Conservation (phyloP, 192 early-diverging fungal species). For the Coemansia sp. region DNA sequence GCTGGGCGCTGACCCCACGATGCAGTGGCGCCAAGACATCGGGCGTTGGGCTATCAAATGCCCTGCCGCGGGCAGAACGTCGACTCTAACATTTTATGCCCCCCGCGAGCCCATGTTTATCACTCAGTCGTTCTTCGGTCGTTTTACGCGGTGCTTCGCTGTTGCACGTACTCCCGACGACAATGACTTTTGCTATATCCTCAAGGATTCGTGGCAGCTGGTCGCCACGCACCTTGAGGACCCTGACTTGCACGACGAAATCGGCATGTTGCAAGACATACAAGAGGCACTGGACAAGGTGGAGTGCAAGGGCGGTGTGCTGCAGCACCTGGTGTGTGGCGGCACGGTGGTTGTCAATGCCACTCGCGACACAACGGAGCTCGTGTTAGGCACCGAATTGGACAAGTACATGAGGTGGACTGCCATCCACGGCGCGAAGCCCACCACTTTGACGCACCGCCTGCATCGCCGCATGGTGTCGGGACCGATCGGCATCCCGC, state of each 20-base stretch:
- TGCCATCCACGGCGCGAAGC: too few species aligned
- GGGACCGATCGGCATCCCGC: constrained; percentile 29
- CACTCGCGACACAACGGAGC: constrained; percentile 13
- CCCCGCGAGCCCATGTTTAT: constrained; percentile 25
- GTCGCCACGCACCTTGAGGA: constrained; percentile 1
- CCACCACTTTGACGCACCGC: neutral
- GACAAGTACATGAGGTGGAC: too few species aligned
- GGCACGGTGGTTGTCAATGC: constrained; percentile 33
- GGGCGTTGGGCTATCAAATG: constrained; percentile 41
- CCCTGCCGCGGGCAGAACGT: constrained; percentile 1
- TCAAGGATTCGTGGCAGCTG: constrained; percentile 51
- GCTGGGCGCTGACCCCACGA: constrained; percentile 40
- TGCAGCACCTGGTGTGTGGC: constrained; percentile 30
- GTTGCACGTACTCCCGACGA: constrained; percentile 12
- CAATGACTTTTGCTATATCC: constrained; percentile 8
- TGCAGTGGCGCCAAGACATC: constrained; percentile 27
- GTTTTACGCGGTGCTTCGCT: constrained; percentile 39
- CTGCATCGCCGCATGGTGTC: constrained; percentile 46
- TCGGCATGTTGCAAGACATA: constrained; percentile 30
- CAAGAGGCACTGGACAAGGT: constrained; percentile 28
- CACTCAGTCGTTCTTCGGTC: constrained; percentile 43
- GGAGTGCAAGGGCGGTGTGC: neutral
- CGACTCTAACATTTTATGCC: constrained; percentile 5
- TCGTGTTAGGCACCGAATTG: too few species aligned
- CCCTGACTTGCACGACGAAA: constrained; percentile 17